Conservation (phyloP, 768 basidiomycete genomes). For the Serendipita sp. region DNA sequence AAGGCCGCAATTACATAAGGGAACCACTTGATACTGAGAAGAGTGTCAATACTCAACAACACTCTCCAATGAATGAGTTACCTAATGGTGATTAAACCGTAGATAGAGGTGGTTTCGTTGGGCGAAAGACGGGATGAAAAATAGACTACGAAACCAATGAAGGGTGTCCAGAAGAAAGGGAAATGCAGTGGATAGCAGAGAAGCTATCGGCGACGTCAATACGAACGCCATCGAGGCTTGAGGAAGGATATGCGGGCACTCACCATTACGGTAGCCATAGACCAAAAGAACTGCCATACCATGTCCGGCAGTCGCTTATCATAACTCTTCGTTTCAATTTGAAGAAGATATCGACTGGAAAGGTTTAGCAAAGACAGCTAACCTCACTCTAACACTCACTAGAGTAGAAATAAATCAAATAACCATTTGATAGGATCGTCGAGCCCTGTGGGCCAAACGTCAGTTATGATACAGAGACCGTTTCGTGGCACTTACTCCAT, state of each 20-base stretch:
- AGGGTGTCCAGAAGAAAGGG: not conserved
- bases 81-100: not conserved
- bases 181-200: not conserved
- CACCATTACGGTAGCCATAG: not conserved
- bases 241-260: not conserved
- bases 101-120: not conserved
- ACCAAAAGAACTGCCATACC: not conserved
- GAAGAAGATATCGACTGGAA: not conserved
- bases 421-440: not conserved
- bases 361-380: not conserved
- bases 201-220: not conserved
- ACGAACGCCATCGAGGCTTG: not conserved
- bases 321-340: not conserved
- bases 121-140: not conserved
- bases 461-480: not conserved
- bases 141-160: not conserved
- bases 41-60: not conserved
- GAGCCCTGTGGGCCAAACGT: not conserved
- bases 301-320: not conserved
- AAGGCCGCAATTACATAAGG: not conserved
- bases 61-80: not conserved
- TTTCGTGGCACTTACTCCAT: not conserved
- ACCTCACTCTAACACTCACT: not conserved
- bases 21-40: not conserved
- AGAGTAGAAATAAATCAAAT: not conserved